A percentile compares a stretch with the other conserved stretches of the same genome.
Evolutionary conservation across 768 basidiomycete genomes (phyloP).

Genomic region (Tephrocybe sp.): DNA sequence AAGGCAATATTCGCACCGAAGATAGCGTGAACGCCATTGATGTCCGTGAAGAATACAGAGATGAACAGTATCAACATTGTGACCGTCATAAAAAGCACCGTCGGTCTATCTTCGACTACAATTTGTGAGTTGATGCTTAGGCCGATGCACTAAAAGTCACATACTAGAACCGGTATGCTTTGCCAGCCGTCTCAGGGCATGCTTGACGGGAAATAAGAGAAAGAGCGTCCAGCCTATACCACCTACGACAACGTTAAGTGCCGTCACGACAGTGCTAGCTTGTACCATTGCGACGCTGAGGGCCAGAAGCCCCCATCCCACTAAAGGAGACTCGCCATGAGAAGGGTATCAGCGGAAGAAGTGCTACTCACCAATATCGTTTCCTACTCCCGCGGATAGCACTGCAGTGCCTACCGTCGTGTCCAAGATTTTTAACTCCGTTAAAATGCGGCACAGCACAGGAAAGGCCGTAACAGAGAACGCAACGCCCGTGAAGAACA

Average conservation of each 20-base stretch:
- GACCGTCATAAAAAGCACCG: conserved; percentile 85
- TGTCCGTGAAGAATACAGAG: conserved; percentile 89
- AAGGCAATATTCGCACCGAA: conserved; percentile 56
- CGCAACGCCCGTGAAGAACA: conserved; percentile 92
- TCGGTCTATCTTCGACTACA: conserved; percentile 71
- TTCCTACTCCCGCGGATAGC: conserved; percentile 88
- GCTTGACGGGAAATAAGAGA: conserved; percentile 66
- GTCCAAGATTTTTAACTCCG: conserved; percentile 87
- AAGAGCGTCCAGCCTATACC: conserved; percentile 82
- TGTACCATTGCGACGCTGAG: conserved; percentile 93
- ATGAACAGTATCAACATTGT: conserved; percentile 81
- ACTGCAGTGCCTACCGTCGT: conserved; percentile 92
- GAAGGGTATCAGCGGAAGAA: neutral
- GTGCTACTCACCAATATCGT: conserved; percentile 58
- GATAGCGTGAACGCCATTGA: conserved; percentile 89
- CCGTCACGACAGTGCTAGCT: conserved; percentile 76
- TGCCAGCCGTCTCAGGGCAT: conserved; percentile 68
- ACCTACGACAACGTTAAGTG: conserved; percentile 78
- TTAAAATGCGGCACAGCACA: conserved; percentile 83
- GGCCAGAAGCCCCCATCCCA: conserved; percentile 87
- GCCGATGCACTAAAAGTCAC: conserved; percentile 17
- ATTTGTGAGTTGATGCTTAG: neutral
- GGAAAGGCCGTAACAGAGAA: conserved; percentile 89
- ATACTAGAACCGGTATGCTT: conserved; percentile 69
- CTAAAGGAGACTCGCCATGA: conserved; percentile 19